Conservation (phyloP, 2,329 filamentous ascomycete species). For the Apiospora arundinis region DNA sequence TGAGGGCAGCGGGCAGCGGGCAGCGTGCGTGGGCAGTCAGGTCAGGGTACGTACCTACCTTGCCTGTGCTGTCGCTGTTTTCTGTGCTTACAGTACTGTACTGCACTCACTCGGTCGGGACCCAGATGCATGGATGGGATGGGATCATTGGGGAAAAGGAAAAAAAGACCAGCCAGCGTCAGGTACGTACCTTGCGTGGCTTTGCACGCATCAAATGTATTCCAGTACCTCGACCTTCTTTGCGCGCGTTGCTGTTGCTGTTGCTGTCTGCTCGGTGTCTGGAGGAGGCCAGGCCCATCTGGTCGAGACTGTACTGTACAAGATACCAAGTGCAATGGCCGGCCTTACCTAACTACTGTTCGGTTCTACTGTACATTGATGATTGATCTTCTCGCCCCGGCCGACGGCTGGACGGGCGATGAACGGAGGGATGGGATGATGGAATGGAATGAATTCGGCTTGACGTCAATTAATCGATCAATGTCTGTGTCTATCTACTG, state of each 20-base stretch:
- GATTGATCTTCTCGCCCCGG: not conserved
- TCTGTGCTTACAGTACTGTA: not conserved
- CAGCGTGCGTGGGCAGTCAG: too few relatives aligned
- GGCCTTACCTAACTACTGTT: not conserved
- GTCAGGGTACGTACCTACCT: not conserved
- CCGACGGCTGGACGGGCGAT: not conserved
- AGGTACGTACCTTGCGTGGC: not conserved
- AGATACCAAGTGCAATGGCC: not conserved
- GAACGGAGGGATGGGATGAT: conserved; percentile 5
- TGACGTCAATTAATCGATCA: conserved; percentile 2
- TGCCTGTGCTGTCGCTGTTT: not conserved
- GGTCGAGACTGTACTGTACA: not conserved
- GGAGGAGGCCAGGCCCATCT: not conserved
- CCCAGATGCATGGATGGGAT: conserved; percentile 2
- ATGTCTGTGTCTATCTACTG: not conserved
- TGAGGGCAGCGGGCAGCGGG: too few relatives aligned
- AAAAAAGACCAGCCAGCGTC: not conserved
- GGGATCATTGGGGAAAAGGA: conserved; percentile 9
- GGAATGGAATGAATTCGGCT: not conserved
- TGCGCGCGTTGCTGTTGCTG: not conserved
- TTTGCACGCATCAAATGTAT: not conserved
- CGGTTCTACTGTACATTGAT: not conserved
- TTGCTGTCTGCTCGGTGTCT: not conserved
- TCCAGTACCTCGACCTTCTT: not conserved
- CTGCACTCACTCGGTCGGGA: conserved; percentile 6